Evolutionary conservation across 495 filamentous ascomycete species (phyloP).

Genomic region (Chaetomidium leptoderma): DNA sequence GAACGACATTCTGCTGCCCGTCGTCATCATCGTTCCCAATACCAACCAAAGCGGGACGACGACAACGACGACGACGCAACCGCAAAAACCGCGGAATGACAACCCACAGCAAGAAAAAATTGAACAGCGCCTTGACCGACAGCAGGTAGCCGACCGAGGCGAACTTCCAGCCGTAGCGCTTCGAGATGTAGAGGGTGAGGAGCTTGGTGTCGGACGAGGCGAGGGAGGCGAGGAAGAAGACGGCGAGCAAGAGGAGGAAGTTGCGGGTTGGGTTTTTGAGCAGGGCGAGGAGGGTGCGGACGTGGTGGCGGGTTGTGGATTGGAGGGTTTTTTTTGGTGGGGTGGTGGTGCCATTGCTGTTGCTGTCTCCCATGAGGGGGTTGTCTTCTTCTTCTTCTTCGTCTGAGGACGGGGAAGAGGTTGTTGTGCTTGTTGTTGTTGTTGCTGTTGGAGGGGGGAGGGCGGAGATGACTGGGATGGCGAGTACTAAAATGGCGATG

Average conservation of each 20-base stretch:
- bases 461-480: slow-evolving; percentile 30
- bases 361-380: neutral
- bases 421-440: slow-evolving; percentile 22
- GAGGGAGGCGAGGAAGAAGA: slow-evolving; percentile 43
- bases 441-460: slow-evolving; percentile 19
- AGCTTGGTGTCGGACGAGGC: slow-evolving; percentile 46
- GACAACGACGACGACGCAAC: neutral
- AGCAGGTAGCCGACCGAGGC: slow-evolving; percentile 42
- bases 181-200: slow-evolving; percentile 44
- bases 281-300: slow-evolving; percentile 23
- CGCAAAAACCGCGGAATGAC: slow-evolving; percentile 36
- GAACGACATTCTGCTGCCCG: slow-evolving; percentile 27
- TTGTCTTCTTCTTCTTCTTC: neutral
- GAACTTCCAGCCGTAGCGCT: slow-evolving; percentile 40
- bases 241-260: slow-evolving; percentile 34
- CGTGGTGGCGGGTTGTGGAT: slow-evolving; percentile 21
- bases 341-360: neutral
- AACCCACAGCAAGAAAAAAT: slow-evolving; percentile 38
- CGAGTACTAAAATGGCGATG: slow-evolving; percentile 34
- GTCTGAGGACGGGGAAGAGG: slow-evolving; percentile 14
- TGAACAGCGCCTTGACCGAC: slow-evolving; percentile 42
- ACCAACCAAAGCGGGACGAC: neutral
- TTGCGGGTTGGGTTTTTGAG: slow-evolving; percentile 23
- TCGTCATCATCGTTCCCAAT: neutral
- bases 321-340: neutral